A percentile compares a stretch with the other conserved stretches of the same genome.
Evolutionary conservation across 257 asterid species (phyloP).

Genomic region (Avicennia marina): DNA sequence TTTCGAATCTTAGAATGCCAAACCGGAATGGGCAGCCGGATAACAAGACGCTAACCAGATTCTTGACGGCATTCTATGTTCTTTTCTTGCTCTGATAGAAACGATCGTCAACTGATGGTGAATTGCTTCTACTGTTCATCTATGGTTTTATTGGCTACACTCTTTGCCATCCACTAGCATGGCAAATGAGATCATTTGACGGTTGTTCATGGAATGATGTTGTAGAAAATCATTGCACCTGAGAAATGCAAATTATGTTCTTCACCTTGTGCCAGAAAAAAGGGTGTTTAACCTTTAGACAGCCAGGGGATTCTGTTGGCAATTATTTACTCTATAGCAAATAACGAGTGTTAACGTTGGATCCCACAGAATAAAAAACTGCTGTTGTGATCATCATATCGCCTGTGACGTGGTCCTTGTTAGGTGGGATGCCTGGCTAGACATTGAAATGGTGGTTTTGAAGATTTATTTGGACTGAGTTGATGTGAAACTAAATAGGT

Average conservation of each 20-base stretch:
- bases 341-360: background rate
- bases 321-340: background rate
- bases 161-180: background rate
- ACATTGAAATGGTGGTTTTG: background rate
- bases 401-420: constrained; percentile 1
- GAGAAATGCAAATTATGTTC: background rate
- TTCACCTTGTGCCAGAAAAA: background rate
- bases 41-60: background rate
- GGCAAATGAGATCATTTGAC: background rate
- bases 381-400: constrained; percentile 8
- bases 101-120: background rate
- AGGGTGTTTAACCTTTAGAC: background rate
- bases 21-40: background rate
- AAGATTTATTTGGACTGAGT: background rate
- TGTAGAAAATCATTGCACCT: background rate
- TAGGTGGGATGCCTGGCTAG: background rate
- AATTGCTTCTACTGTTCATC: background rate
- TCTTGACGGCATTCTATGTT: background rate
- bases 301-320: constrained; percentile 2
- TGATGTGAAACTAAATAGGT: background rate
- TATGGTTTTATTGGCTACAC: background rate
- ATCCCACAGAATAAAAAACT: background rate
- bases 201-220: background rate
- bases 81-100: background rate
- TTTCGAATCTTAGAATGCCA: background rate